Evolutionary conservation across 192 early-diverging fungal genomes (phyloP), one percentile per base, ranked within the genome.

Genomic region (Dispira simplex): DNA sequence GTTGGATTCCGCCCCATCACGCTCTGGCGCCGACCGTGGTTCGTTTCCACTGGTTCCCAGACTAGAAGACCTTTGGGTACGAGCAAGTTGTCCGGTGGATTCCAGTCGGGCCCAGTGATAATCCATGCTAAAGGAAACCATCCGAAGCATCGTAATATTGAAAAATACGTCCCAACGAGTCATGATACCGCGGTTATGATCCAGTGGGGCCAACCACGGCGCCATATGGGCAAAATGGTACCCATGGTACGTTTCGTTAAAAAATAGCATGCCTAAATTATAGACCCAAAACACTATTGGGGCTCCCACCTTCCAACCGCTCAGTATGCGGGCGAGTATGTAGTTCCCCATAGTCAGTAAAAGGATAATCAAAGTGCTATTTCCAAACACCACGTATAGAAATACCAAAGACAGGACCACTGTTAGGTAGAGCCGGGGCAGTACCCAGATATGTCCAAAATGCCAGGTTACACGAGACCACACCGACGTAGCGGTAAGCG

Each of bases 101-200:
- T 39, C 32, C 46, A 64, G 66, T 39, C 67, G 66, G 49, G 60
- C 64, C 93, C 92, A 96, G 68, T 95, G 90, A 65, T 87, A 90
- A 74, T 98, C 95, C 87, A 97, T 86, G 55, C 86, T 81, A 69
- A 87, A 98, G 6, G 92, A 94, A 23, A 98, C 79, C 77, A 97
- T 85, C 14, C 90, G 82, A 9, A 98, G 80, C 76, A 91, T 85
- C 3, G 78, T 80, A 58, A 97, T 85, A 68, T 97, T 97, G 76
- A 95, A 95, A 6, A 83, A 85, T 26, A 94, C 71, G 65, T 87
- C 78, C 95, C 95, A 98, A 44, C 93, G 81, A 12, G 75, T 71
- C 69, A 84, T 71, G 16, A 95, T 63, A 8, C 93, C 95, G 10
- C 68, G 73, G 65, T 81, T 75, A 11, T 63, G 44, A 68, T 97